phyloP scores from a whole-genome alignment of 2,329 filamentous ascomycete species.

The Sarocladium kiliense region DNA sequence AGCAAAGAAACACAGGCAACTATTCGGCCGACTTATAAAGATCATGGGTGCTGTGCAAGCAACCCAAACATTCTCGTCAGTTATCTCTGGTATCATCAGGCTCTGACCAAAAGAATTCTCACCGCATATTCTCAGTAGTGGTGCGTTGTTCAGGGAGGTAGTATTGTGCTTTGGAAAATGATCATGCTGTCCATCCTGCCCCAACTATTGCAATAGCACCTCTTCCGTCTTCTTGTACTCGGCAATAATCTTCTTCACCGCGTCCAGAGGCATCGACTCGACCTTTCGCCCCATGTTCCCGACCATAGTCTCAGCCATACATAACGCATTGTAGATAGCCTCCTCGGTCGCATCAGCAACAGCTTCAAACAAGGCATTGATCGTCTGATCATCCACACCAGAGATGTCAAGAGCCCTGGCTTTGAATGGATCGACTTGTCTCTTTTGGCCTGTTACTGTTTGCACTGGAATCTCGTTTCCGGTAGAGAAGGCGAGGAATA shows the following conservation, averaged over 20 bases:
- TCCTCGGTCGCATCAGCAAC: constrained; percentile 56
- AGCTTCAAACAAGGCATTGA: constrained; percentile 55
- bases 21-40: too few relatives aligned
- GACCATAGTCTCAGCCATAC: constrained; percentile 54
- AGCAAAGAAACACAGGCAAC: too few relatives aligned
- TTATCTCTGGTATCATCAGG: too few relatives aligned
- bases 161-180: too few relatives aligned
- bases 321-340: constrained; percentile 59
- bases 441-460: constrained; percentile 23
- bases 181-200: too few relatives aligned
- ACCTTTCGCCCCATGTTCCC: constrained; percentile 45
- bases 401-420: constrained; percentile 32
- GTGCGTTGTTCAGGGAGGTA: too few relatives aligned
- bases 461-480: constrained; percentile 41
- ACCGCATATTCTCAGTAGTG: too few relatives aligned
- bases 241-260: constrained; percentile 39
- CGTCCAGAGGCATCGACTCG: constrained; percentile 43
- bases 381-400: constrained; percentile 49
- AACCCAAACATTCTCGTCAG: too few relatives aligned
- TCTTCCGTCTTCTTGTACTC: too few relatives aligned
- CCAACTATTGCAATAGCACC: too few relatives aligned
- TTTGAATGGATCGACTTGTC: constrained; percentile 35
- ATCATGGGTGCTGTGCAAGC: too few relatives aligned
- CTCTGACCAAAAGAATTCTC: too few relatives aligned
- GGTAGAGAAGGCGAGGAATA: constrained; percentile 61